phyloP scores from a whole-genome alignment of 768 basidiomycete genomes.

The Phanerochaete carnosa region DNA sequence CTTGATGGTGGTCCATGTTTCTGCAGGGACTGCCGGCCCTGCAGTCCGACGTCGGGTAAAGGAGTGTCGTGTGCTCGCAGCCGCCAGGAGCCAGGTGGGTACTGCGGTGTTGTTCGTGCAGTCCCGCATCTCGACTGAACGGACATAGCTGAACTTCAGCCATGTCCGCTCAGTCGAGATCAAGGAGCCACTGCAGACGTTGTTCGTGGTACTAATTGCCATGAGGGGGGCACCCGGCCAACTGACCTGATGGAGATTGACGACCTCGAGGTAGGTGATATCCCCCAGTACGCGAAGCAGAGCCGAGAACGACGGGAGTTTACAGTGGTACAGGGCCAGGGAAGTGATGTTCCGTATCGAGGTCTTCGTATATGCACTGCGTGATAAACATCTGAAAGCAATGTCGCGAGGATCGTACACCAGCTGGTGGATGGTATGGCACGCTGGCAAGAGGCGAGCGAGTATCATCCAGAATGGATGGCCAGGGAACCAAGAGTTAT shows the following conservation, averaged over 20 bases:
- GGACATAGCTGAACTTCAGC: neutral
- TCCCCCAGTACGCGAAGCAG: neutral
- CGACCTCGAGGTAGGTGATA: neutral
- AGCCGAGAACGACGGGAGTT: neutral
- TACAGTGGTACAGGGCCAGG: neutral
- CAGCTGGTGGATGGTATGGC: neutral
- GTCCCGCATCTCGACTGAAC: neutral
- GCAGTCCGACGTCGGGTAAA: neutral
- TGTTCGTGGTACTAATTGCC: neutral
- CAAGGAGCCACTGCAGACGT: neutral
- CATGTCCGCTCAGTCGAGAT: too few species aligned
- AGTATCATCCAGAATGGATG: neutral
- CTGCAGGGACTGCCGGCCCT: neutral
- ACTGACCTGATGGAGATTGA: neutral
- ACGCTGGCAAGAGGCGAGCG: neutral
- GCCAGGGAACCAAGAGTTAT: neutral
- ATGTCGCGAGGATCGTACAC: too few species aligned
- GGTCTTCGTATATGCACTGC: neutral
- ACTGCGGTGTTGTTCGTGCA: neutral
- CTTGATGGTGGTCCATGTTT: neutral
- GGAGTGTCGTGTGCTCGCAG: neutral
- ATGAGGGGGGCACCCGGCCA: neutral
- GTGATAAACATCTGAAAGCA: neutral
- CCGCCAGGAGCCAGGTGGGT: neutral
- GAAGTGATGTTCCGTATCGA: neutral